These are phyloP conservation scores for Apophysomyces sp. DNA, from an alignment of 371 early-diverging fungal genomes.

Conservation along the genomic window DNA sequence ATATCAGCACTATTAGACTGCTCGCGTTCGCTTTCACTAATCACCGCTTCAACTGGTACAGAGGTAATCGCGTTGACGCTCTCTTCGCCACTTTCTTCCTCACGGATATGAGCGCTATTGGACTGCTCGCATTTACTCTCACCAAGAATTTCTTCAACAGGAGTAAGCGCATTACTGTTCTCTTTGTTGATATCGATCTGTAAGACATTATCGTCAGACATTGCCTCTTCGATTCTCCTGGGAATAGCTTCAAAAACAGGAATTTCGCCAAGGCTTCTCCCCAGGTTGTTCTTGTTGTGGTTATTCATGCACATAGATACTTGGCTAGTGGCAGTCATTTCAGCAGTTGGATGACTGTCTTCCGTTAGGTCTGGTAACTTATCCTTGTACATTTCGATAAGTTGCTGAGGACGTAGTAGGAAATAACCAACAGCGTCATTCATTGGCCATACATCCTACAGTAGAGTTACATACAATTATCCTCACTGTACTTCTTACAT, in stretches of 20 bases:
- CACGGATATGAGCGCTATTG: no score
- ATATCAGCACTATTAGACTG: background rate
- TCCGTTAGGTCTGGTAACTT: background rate
- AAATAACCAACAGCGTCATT: background rate
- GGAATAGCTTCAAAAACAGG: no score
- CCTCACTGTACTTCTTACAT: background rate
- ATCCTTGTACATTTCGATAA: background rate
- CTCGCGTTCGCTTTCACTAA: background rate
- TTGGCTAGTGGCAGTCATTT: no score
- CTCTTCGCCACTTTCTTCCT: no score
- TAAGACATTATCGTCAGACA: background rate
- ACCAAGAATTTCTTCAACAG: background rate
- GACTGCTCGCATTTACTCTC: background rate
- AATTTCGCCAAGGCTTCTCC: no score
- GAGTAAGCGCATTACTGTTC: background rate
- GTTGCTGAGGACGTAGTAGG: background rate
- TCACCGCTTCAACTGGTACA: background rate
- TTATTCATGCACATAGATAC: no score
- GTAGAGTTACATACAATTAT: background rate
- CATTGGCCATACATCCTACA: constrained; percentile 1
- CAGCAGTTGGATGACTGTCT: background rate
- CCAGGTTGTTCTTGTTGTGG: no score
- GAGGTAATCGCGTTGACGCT: no score
- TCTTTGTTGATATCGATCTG: no score
- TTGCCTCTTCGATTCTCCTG: no score